Percentiles rank a stretch among this genome's conserved stretches.
These are phyloP conservation scores for Iberis amara DNA, from an alignment of 441 rosid species.

Conservation along the genomic window DNA sequence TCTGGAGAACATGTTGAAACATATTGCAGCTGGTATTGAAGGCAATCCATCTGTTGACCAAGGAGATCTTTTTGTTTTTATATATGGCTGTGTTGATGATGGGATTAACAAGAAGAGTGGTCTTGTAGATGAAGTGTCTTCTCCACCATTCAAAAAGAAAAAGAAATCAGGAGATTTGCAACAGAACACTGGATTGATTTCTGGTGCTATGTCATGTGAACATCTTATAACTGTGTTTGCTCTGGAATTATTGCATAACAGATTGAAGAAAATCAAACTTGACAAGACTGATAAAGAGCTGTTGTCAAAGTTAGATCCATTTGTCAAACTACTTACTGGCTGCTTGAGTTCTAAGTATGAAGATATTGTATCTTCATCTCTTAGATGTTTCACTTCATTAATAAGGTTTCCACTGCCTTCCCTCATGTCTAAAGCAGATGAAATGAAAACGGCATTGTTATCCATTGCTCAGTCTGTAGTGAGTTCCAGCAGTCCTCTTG, in stretches of 20 bases:
- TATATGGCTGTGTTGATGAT: constrained; percentile 60
- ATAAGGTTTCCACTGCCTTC: constrained; percentile 78
- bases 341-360: constrained; percentile 88
- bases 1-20: constrained; percentile 67
- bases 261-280: constrained; percentile 47
- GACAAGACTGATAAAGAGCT: constrained; percentile 41
- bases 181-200: constrained; percentile 32
- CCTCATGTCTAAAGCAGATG: constrained; percentile 67
- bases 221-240: constrained; percentile 79
- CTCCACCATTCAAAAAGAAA: constrained; percentile 26
- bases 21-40: constrained; percentile 79
- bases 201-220: constrained; percentile 46
- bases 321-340: constrained; percentile 55
- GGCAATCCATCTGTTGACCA: constrained; percentile 79
- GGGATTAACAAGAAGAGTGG: constrained; percentile 49
- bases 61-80: constrained; percentile 64
- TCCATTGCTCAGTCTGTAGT: constrained; percentile 63
- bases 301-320: constrained; percentile 80
- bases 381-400: constrained; percentile 70
- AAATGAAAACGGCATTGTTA: constrained; percentile 63
- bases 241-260: constrained; percentile 55
- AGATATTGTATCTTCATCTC: constrained; percentile 65
- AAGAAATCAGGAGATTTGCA: constrained; percentile 29
- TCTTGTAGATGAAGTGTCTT: constrained; percentile 31
- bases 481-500: constrained; percentile 51